Conservation (phyloP, 441 rosid genomes). For the Theobroma grandiflorum region DNA sequence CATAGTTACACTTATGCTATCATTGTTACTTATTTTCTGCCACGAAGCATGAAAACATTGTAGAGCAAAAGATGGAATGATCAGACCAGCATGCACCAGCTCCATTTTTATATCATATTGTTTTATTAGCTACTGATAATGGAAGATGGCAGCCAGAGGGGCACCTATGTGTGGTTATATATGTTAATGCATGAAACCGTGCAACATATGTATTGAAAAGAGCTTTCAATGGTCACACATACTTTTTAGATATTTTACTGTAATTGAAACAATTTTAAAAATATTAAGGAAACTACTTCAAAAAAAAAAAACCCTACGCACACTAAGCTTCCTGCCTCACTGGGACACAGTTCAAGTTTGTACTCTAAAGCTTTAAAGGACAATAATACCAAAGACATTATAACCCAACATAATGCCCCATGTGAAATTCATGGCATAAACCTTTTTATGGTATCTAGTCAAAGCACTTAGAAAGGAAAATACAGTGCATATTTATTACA, state of each 20-base stretch:
- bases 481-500: background rate
- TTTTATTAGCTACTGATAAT: background rate
- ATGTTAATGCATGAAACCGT: background rate
- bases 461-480: background rate
- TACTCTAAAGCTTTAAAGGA: background rate
- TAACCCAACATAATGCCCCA: conserved; percentile 12
- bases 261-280: background rate
- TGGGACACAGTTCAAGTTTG: background rate
- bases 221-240: background rate
- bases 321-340: background rate
- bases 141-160: background rate
- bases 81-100: background rate
- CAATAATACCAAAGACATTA: background rate
- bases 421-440: background rate
- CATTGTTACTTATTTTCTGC: background rate
- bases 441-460: background rate
- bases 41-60: background rate
- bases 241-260: background rate
- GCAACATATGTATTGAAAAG: background rate
- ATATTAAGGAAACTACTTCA: background rate
- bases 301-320: no score
- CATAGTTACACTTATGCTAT: background rate
- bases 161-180: background rate
- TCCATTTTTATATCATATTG: background rate
- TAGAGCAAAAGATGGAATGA: background rate